phyloP scores from a whole-genome alignment of 169 alveolate genomes.

The Toxoplasma gondii region DNA sequence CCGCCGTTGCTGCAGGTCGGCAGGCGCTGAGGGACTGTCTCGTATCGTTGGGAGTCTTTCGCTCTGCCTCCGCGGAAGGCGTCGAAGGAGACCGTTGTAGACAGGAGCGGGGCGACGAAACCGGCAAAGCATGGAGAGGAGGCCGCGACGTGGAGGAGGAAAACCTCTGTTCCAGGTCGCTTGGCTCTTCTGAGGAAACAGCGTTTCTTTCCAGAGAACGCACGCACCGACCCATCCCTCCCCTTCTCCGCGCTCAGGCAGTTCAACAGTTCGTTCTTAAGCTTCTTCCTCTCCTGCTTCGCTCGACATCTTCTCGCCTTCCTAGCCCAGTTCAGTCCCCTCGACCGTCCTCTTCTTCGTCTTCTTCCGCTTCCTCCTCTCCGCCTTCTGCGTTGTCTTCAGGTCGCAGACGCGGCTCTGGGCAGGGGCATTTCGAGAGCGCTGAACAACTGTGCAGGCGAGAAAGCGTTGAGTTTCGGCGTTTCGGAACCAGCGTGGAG shows the following conservation, averaged over 20 bases:
- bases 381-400: not conserved
- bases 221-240: not conserved
- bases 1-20: too few species aligned
- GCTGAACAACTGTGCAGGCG: not conserved
- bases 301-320: not conserved
- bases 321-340: not conserved
- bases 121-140: too few species aligned
- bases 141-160: too few species aligned
- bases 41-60: too few species aligned
- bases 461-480: not conserved
- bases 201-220: too few species aligned
- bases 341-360: not conserved
- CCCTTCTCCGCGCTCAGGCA: not conserved
- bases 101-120: too few species aligned
- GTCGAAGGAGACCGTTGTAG: too few species aligned
- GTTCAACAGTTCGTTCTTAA: not conserved
- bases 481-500: constrained; percentile 13
- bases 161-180: too few species aligned
- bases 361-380: not conserved
- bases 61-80: too few species aligned
- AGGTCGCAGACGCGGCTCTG: not conserved
- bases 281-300: not conserved
- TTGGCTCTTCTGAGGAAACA: too few species aligned
- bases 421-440: not conserved
- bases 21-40: too few species aligned